Evolutionary conservation across 805 yeast species (phyloP).

Genomic region (Candida insectorum): DNA sequence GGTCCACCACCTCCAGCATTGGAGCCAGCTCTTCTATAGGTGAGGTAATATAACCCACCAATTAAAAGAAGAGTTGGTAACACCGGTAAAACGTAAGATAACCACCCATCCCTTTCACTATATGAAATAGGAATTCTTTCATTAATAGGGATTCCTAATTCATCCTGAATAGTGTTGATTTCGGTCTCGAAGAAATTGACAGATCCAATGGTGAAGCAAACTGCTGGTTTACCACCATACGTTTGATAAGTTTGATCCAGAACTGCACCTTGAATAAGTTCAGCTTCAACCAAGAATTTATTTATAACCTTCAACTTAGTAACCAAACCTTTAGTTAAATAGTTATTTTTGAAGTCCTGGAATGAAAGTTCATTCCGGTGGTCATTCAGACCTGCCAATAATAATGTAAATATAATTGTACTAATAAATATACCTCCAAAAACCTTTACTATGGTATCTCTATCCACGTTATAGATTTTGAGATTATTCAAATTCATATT

Average conservation of each 20-base stretch:
- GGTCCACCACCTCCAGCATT: constrained; percentile 71
- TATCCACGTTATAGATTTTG: constrained; percentile 25
- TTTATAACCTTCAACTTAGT: constrained; percentile 71
- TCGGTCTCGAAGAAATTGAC: constrained; percentile 83
- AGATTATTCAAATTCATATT: constrained; percentile 26
- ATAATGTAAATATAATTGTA: constrained; percentile 11
- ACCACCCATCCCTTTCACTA: constrained; percentile 61
- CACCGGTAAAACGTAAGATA: constrained; percentile 64
- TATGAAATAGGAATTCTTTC: constrained; percentile 79
- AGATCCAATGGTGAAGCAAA: constrained; percentile 83
- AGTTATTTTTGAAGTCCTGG: constrained; percentile 82
- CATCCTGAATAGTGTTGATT: constrained; percentile 68
- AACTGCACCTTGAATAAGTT: constrained; percentile 46
- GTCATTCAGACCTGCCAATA: constrained; percentile 6
- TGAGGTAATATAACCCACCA: constrained; percentile 73
- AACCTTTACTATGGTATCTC: constrained; percentile 13
- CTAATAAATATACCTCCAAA: constrained; percentile 20
- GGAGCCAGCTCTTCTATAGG: constrained; percentile 52
- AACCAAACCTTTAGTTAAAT: constrained; percentile 75
- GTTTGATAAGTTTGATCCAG: constrained; percentile 39
- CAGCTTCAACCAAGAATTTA: constrained; percentile 67
- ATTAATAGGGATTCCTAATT: constrained; percentile 59
- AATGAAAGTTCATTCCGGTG: constrained; percentile 44
- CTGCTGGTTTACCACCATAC: constrained; percentile 40
- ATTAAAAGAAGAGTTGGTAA: constrained; percentile 77